Evolutionary conservation across 768 basidiomycete genomes (phyloP), one percentile per base, ranked within the genome.

Genomic region (button mushroom (Agaricus bisporus)): DNA sequence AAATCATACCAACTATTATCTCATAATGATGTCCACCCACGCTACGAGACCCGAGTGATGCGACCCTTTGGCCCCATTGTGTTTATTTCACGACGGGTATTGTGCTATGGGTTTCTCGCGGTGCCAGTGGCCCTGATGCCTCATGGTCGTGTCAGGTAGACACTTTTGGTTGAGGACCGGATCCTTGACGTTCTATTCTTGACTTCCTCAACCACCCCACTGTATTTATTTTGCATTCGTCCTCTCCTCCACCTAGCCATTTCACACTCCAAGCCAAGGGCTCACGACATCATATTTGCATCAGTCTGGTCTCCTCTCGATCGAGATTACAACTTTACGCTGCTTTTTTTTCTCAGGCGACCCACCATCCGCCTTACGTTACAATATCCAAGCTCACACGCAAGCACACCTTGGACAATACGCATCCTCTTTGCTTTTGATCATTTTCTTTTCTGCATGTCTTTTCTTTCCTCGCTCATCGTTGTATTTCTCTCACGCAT

Each of bases 1-100:
- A 45, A 46, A 37, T 29, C 22, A 52, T 18, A 42, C 6, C 43
- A 42, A 35, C 43, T 39, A 38, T 52, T 32, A 29, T 38, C 51
- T n/a, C 51, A 12, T 37, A 18, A 22, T 36, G 51, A n/a, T 29
- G 8, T 4, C 22, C 14, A 28, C 22, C 22, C 17, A 36, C 43
- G 9, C 37, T 37, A 45, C 44, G 28, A 36, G 37, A 52, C 51
- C 51, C 51, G 51, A 45, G 51, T 52, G 51, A 52, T 43, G 4
- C 36, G 42, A 26, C 51, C 51, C 43, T 45, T 36, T 45, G 32
- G 32, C 32, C 36, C 51, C 35, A 36, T 37, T 52, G 14, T 18
- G 17, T 20, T 11, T 32, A 18, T 28, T 18, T 46, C n/a, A 20
- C 26, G 22, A 45, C 36, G 51, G 42, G 41, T 17, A 42, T 22